phyloP scores from a whole-genome alignment of 495 filamentous ascomycete species.

The Penicillium turbatum region DNA sequence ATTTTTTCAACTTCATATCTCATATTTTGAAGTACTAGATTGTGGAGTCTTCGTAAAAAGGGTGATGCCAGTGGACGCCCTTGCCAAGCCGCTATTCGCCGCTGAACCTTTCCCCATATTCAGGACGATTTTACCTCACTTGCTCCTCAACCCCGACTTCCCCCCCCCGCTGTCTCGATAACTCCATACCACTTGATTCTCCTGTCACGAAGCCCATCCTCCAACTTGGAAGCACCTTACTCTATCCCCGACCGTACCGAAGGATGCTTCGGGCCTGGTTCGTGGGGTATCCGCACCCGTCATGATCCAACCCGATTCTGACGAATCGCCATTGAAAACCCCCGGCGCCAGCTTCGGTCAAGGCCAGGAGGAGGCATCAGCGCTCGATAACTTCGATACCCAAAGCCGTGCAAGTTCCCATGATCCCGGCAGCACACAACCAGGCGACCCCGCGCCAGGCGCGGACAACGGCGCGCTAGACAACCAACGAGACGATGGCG shows the following conservation, averaged over 20 bases:
- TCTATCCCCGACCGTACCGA: constrained; percentile 20
- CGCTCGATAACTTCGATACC: constrained; percentile 39
- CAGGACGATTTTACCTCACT: constrained; percentile 19
- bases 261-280: constrained; percentile 39
- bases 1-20: too few species aligned
- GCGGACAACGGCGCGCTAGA: constrained; percentile 23
- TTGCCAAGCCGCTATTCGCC: constrained; percentile 36
- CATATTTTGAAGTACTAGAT: neutral
- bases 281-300: constrained; percentile 43
- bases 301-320: constrained; percentile 43
- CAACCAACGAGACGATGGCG: constrained; percentile 19
- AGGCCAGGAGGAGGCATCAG: constrained; percentile 29
- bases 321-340: constrained; percentile 36
- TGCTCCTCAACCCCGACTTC: constrained; percentile 10
- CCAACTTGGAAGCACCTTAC: neutral
- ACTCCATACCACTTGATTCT: neutral
- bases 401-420: constrained; percentile 46
- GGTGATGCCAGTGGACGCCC: constrained; percentile 17
- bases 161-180: neutral
- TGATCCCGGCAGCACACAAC: constrained; percentile 33
- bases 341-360: constrained; percentile 23
- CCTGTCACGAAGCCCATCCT: too few species aligned
- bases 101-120: constrained; percentile 39
- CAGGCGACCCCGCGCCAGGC: constrained; percentile 23
- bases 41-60: constrained; percentile 13